Base-by-base conservation (phyloP, 495 filamentous ascomycete genomes). In the Cryomyces minteri region DNA sequence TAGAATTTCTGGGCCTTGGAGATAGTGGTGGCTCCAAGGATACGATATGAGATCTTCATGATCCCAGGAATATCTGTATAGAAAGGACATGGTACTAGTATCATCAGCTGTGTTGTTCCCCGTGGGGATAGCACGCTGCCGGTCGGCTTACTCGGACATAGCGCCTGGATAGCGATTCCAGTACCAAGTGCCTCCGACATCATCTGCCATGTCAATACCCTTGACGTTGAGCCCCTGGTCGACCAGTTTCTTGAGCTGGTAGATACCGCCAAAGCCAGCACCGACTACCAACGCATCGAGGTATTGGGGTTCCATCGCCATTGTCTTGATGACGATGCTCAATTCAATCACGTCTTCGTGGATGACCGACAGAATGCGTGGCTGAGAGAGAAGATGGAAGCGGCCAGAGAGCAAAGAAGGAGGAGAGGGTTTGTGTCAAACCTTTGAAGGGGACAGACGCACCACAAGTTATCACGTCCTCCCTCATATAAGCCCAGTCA, bases 341-440 rank as follows among this genome's bases (percentile, higher is more conserved):
- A 14, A 71, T 73, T 0, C 65, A n/a, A n/a, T n/a, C n/a, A n/a
- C n/a, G n/a, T n/a, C n/a, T n/a, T n/a, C n/a, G n/a, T n/a, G n/a
- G n/a, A n/a, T n/a, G n/a, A n/a, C n/a, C n/a, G n/a, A n/a, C n/a
- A n/a, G n/a, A n/a, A n/a, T n/a, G n/a, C n/a, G n/a, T n/a, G n/a
- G n/a, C n/a, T n/a, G n/a, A n/a, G n/a, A n/a, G n/a, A n/a, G n/a
- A n/a, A n/a, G n/a, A n/a, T n/a, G n/a, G n/a, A n/a, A n/a, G n/a
- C n/a, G n/a, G n/a, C n/a, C n/a, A n/a, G n/a, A n/a, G n/a, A n/a
- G n/a, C 66, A 67, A 12, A 76, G 61, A 6, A 76, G 56, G 6
- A 68, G 66, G 33, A 74, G 52, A 31, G 76, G 60, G 4, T 62
- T 58, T 5, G 66, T 56, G 48, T 78, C 63, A 32, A 67, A 56